Percentiles rank a stretch among this genome's conserved stretches.
phyloP scores from a whole-genome alignment of 1,139 yeast genomes.

The Wickerhamomyces sp. region DNA sequence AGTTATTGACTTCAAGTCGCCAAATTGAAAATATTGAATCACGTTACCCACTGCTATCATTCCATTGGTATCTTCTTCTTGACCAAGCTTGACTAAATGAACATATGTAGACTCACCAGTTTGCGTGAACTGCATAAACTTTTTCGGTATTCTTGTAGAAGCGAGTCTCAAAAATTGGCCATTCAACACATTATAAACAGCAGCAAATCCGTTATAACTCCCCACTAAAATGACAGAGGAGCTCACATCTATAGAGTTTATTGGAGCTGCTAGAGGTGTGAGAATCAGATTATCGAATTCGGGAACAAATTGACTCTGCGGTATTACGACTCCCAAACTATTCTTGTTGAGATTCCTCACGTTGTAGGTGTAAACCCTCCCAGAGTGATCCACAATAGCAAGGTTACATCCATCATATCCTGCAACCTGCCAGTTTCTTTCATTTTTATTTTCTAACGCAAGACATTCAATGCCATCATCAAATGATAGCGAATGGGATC shows the following conservation, averaged over 20 bases:
- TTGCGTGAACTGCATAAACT: constrained; percentile 29
- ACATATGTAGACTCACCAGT: constrained; percentile 32
- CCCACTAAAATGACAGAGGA: constrained; percentile 49
- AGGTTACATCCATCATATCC: constrained; percentile 53
- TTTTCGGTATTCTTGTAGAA: constrained; percentile 41
- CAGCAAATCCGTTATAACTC: constrained; percentile 58
- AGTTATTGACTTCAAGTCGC: constrained; percentile 28
- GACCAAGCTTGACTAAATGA: constrained; percentile 38
- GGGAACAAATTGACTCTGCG: constrained; percentile 25
- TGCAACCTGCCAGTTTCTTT: constrained; percentile 31
- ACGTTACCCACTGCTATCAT: constrained; percentile 49
- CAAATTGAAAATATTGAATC: constrained; percentile 61
- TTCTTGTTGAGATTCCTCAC: constrained; percentile 29
- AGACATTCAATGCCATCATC: constrained; percentile 39
- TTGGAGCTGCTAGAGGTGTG: constrained; percentile 26
- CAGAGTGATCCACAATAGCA: constrained; percentile 37
- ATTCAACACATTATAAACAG: constrained; percentile 56
- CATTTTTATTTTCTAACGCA: constrained; percentile 26
- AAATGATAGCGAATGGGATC: constrained; percentile 19
- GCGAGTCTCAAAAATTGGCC: constrained; percentile 51
- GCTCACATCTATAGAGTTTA: constrained; percentile 36
- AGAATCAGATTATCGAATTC: constrained; percentile 25
- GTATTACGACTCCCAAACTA: constrained; percentile 19
- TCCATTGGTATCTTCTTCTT: constrained; percentile 45
- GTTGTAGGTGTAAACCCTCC: constrained; percentile 34